Conservation (phyloP, 2,329 filamentous ascomycete species). For the Epichloe uncinata region DNA sequence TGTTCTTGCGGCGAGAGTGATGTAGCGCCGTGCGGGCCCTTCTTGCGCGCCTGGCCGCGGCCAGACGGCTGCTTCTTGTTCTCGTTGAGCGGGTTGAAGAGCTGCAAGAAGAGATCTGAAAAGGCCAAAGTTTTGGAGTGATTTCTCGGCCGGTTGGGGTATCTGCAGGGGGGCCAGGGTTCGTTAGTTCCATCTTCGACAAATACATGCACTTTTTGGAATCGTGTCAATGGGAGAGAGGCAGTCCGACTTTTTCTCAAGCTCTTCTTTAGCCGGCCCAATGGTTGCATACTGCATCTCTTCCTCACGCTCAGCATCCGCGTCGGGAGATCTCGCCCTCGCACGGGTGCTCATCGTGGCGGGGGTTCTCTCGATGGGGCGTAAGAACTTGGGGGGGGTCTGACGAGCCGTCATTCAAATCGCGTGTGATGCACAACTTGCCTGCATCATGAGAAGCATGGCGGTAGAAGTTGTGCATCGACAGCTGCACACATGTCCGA, state of each 20-base stretch:
- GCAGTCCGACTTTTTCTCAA: conserved; percentile 28
- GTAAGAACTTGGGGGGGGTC: not conserved
- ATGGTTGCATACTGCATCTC: conserved; percentile 33
- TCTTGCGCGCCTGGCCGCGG: conserved; percentile 37
- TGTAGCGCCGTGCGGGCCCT: conserved; percentile 43
- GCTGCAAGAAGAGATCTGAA: conserved; percentile 57
- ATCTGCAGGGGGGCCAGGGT: conserved; percentile 34
- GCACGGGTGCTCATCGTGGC: not conserved
- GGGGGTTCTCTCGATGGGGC: not conserved
- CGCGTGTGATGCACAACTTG: not conserved
- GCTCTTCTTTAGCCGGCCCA: conserved; percentile 26
- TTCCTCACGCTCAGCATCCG: conserved; percentile 35
- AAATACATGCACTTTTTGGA: not conserved
- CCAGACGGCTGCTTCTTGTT: conserved; percentile 64
- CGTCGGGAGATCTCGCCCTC: conserved; percentile 17
- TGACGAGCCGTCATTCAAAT: not conserved
- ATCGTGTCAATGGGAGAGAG: not conserved
- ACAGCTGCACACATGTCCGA: too few species aligned
- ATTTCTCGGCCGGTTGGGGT: conserved; percentile 72
- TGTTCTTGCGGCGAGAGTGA: conserved; percentile 62
- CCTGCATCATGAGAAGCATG: not conserved
- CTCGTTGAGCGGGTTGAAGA: conserved; percentile 72
- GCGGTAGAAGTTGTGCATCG: not conserved
- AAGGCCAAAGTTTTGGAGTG: conserved; percentile 69
- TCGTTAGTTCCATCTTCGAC: not conserved